Conservation (phyloP, 257 asterid genomes). For the Fraxinus anomala region DNA sequence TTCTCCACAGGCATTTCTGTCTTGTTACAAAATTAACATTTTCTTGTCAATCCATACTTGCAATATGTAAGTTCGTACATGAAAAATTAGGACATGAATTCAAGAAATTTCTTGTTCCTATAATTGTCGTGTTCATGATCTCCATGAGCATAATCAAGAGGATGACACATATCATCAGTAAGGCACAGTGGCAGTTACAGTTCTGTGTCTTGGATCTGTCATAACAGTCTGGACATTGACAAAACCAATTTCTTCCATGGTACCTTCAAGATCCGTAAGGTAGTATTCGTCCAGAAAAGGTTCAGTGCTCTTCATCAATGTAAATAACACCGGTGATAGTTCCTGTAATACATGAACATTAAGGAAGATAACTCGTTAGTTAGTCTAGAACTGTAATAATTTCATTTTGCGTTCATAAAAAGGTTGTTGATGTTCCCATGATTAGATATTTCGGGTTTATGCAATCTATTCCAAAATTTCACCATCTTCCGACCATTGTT, state of each 20-base stretch:
- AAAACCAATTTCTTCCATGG: slow-evolving; percentile 56
- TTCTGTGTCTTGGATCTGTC: slow-evolving; percentile 90
- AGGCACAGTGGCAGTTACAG: slow-evolving; percentile 82
- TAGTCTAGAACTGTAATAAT: not conserved
- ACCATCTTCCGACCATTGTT: not conserved
- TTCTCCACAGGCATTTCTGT: too few relatives aligned
- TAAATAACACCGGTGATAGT: slow-evolving; percentile 80
- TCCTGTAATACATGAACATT: slow-evolving; percentile 46
- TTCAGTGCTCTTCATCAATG: slow-evolving; percentile 93
- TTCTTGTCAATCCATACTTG: not conserved
- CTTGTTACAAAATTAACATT: not conserved
- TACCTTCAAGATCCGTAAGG: slow-evolving; percentile 75
- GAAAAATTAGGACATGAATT: not conserved
- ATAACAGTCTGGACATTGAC: slow-evolving; percentile 53
- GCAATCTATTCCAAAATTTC: not conserved
- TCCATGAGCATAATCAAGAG: not conserved
- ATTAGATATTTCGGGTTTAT: not conserved
- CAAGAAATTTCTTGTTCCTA: not conserved
- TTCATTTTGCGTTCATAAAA: not conserved
- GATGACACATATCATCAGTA: slow-evolving; percentile 33
- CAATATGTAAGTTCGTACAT: not conserved
- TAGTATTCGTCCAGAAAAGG: slow-evolving; percentile 90
- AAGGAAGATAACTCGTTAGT: not conserved
- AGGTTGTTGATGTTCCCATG: not conserved
- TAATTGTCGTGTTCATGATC: not conserved